These are phyloP conservation scores for Durusdinium trenchii DNA, from an alignment of 73 alveolate species.

Conservation along the genomic window DNA sequence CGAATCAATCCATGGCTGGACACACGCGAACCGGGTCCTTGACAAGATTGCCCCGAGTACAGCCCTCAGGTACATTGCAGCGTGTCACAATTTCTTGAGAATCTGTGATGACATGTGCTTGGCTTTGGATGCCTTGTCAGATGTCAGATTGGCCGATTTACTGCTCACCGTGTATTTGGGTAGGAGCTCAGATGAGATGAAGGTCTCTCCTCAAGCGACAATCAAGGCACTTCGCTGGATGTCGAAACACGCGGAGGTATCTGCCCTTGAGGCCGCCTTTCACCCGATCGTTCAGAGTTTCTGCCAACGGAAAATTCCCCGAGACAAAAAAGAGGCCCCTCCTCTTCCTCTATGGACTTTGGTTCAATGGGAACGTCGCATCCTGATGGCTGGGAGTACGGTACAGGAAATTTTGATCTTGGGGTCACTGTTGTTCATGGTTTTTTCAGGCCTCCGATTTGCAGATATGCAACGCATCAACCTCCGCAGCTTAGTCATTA, in stretches of 20 bases:
- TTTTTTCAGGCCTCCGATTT: neutral
- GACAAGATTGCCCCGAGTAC: neutral
- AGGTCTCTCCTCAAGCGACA: too few relatives aligned
- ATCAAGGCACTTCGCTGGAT: too few relatives aligned
- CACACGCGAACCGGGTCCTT: neutral
- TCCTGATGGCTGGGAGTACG: too few relatives aligned
- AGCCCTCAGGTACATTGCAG: neutral
- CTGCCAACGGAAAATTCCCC: too few relatives aligned
- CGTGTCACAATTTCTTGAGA: neutral
- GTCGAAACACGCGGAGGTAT: too few relatives aligned
- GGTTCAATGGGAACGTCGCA: too few relatives aligned
- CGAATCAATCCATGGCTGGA: neutral
- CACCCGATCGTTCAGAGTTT: neutral
- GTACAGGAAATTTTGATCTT: neutral
- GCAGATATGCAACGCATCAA: neutral
- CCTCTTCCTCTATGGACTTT: too few relatives aligned
- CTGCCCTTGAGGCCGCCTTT: too few relatives aligned
- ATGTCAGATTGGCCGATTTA: neutral
- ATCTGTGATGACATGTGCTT: neutral
- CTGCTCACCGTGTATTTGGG: neutral
- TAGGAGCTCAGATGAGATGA: neutral
- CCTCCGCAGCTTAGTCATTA: neutral
- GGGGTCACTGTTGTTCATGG: neutral
- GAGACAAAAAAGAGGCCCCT: neutral
- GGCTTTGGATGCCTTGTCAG: neutral